A percentile compares a stretch with the other conserved stretches of the same genome.
These are phyloP conservation scores for Earliella scabrosa DNA, from an alignment of 1,284 basidiomycete species.

Conservation along the genomic window DNA sequence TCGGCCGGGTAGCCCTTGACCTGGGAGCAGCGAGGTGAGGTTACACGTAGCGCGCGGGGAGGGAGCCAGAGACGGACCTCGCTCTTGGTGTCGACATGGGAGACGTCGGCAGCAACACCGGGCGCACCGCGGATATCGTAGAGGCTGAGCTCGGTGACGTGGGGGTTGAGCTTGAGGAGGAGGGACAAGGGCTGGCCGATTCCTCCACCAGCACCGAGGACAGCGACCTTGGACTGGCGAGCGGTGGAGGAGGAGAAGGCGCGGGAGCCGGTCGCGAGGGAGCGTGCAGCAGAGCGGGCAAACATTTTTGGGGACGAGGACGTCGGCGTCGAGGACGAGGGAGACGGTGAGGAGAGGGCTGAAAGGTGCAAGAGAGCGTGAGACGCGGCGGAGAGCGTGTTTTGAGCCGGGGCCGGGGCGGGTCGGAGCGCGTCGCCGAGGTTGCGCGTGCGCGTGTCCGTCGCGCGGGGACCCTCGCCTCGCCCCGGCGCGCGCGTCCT, in stretches of 20 bases:
- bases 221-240: constrained; percentile 82
- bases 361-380: constrained; percentile 14
- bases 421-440: constrained; percentile 18
- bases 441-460: neutral
- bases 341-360: neutral
- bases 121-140: constrained; percentile 94
- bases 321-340: constrained; percentile 9
- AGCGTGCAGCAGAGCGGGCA: constrained; percentile 56
- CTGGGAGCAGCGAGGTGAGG: constrained; percentile 40
- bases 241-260: constrained; percentile 81
- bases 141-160: constrained; percentile 78
- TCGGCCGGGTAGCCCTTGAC: constrained; percentile 83
- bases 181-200: constrained; percentile 93
- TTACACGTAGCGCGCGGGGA: constrained; percentile 9
- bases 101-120: constrained; percentile 92
- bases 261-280: constrained; percentile 52
- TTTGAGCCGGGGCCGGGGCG: constrained; percentile 25
- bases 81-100: constrained; percentile 91
- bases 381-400: constrained; percentile 15
- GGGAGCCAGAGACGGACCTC: constrained; percentile 54
- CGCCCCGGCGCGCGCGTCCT: too few species aligned
- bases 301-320: constrained; percentile 48
- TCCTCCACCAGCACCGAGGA: constrained; percentile 92
- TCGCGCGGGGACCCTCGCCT: too few species aligned
- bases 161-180: constrained; percentile 85